Conservation (phyloP, 345 rosid species). For the Corymbia maculata region DNA sequence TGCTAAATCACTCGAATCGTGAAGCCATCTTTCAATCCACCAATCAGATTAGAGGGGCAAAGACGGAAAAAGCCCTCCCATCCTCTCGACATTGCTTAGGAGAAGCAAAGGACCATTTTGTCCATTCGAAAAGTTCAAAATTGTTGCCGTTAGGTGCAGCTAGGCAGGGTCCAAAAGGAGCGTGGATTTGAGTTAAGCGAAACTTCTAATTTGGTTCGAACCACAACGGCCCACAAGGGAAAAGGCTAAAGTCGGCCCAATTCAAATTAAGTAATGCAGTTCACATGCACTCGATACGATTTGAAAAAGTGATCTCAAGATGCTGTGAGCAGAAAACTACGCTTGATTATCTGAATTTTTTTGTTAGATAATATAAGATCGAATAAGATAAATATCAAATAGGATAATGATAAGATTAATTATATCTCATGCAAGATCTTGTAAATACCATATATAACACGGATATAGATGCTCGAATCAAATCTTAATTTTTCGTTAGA, state of each 20-base stretch:
- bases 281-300: rapidly evolving
- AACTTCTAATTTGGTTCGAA: neutral
- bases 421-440: too few species aligned
- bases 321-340: too few species aligned
- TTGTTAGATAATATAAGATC: rapidly evolving
- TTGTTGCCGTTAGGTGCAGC: neutral
- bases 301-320: neutral
- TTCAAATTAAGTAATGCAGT: neutral
- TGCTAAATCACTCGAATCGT: neutral
- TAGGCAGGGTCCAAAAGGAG: neutral
- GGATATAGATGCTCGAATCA: neutral
- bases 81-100: neutral
- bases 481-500: neutral
- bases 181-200: neutral
- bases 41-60: neutral
- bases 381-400: too few species aligned
- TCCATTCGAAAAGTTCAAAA: neutral
- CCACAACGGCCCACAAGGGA: neutral
- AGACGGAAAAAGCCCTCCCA: neutral
- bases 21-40: neutral
- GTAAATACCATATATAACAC: neutral
- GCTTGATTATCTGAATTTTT: rapidly evolving
- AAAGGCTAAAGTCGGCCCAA: neutral
- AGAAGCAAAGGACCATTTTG: neutral
- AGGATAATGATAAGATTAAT: too few species aligned